Base-by-base conservation (phyloP, 345 rosid genomes). In the Camelina sativa region DNA sequence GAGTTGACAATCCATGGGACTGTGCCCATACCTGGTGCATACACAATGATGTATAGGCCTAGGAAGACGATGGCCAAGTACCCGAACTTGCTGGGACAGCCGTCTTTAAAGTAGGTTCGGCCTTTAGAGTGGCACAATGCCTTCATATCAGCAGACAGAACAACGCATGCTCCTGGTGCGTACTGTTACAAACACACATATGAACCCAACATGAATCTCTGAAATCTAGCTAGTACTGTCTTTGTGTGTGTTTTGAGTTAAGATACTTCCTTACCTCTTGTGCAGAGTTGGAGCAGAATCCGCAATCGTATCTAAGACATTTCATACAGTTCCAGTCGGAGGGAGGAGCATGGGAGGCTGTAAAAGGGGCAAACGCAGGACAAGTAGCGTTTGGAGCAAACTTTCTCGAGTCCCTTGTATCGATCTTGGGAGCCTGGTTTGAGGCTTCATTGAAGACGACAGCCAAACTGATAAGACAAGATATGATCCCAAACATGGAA, bases 21-120 rank as follows among this genome's bases (percentile, higher is more conserved):
- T 0, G 94, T 86, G 4, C 97, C 97, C 92, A 91, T 89, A n/a
- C 98, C 92, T 0, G 96, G 98, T 0, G 98, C 81, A 50, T 86
- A 93, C 32, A 63, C 56, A 12, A 93, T 65, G 65, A 89, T 89
- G 79, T 93, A 93, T 7, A 83, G 17, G 2, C 88, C 97, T 0
- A 93, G 77, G 43, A 91, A 75, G 22, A 89, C 48, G 2, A 91
- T 84, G 0, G 98, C 91, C 0, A 88, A 79, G 65, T 85, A 88
- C 3, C 96, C 98, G 2, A 88, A 53, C 59, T 67, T 86, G 84
- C 89, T 89, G 0, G 97, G 98, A 52, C 98, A 93, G 7, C 97
- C 97, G 7, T 85, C 78, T 73, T 80, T 79, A 55, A 82, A 93
- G 76, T 73, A 86, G 4, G 80, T 81, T 15, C 92, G 61, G 7